phyloP scores from a whole-genome alignment of 2,329 filamentous ascomycete species.

The Epichloe brachyelytri region DNA sequence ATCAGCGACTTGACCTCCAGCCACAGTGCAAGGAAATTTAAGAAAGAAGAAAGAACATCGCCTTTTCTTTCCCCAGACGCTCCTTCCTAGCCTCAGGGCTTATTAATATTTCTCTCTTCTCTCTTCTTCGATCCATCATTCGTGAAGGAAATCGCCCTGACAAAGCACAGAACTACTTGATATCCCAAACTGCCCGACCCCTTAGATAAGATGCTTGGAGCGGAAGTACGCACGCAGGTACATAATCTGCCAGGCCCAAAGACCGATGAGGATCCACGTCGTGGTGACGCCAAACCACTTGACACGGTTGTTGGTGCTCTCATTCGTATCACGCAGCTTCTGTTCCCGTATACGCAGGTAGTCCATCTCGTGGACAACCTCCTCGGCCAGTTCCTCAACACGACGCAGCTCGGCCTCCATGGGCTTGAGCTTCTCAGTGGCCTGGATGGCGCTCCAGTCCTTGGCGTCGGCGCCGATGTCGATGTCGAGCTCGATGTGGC shows the following conservation, averaged over 20 bases:
- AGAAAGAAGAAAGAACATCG: no score
- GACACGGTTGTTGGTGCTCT: constrained; percentile 97
- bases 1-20: no score
- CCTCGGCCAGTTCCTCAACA: constrained; percentile 79
- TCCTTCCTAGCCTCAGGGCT: no score
- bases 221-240: constrained; percentile 97
- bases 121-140: no score
- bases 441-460: constrained; percentile 95
- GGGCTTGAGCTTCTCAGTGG: constrained; percentile 93
- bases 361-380: constrained; percentile 91
- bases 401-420: constrained; percentile 88
- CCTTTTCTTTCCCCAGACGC: no score
- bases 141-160: no score
- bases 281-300: constrained; percentile 97
- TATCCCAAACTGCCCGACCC: constrained; percentile 6
- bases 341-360: constrained; percentile 84
- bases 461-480: constrained; percentile 95
- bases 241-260: constrained; percentile 95
- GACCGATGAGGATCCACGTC: constrained; percentile 75
- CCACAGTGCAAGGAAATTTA: no score
- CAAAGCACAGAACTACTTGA: not conserved
- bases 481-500: constrained; percentile 81
- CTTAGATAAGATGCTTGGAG: constrained; percentile 31
- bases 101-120: no score
- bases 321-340: constrained; percentile 94